Evolutionary conservation across 1,284 basidiomycete genomes (phyloP), one percentile per base, ranked within the genome.

Genomic region (Peniophora sp.): DNA sequence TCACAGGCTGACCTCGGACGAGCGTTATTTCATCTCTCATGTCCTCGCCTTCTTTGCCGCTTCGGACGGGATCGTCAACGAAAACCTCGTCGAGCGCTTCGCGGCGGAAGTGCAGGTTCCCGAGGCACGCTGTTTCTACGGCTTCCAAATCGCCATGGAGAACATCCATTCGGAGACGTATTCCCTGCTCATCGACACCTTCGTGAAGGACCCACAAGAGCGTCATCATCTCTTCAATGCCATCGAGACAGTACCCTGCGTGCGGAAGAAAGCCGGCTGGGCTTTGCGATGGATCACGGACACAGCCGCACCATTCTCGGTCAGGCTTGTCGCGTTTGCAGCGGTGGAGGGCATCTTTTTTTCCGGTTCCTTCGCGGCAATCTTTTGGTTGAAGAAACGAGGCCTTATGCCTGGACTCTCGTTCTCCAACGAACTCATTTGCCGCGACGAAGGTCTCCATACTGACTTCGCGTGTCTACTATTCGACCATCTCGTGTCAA

Each of bases 121-220:
- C 24, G 95, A 98, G 71, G 96, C 95, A 11, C 90, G 95, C 36
- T 97, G 92, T 68, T 99, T 99, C 75, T 98, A 98, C 66, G 96
- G 95, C n/a, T 98, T 98, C 78, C 95, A 98, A 66, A 96, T 98
- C 66, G 97, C 97, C 95, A 98, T 97, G 90, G 96, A 98, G 69
- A 94, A 94, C 67, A 87, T 95, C 48, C 92, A 95, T 68, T 96
- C 94, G 3, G 96, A 98, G 69, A 96, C 95, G 1, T 97, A 98
- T 71, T 98, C 96, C 5, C 86, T 99, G 41, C 85, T 98, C 61
- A 97, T 99, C 67, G 93, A 99, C 71, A 93, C 95, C 9, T 97
- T 97, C 68, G 94, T 98, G 72, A 93, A 92, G 66, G 96, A 98
- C 60, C 73, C 85, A 11, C 75, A 71, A 15, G 81, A 94, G 66